Evolutionary conservation across 2,329 filamentous ascomycete genomes (phyloP), one percentile per base, ranked within the genome.

Genomic region (Trichophyton rubrum): DNA sequence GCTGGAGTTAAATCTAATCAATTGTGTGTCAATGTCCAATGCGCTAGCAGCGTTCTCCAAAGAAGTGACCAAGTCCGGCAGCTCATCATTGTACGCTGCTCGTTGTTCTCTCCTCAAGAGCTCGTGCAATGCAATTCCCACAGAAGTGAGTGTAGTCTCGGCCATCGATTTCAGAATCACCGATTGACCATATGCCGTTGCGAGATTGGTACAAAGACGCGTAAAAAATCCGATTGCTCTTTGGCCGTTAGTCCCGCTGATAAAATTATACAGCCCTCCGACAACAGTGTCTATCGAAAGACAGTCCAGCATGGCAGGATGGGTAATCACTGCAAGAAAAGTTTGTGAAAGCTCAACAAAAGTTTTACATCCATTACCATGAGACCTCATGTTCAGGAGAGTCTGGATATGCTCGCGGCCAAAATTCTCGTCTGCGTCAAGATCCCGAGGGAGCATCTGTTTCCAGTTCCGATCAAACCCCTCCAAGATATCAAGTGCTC

Each of bases 191-290:
- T 20, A 27, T 5, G 49, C 15, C 11, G 17, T 35, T n/a, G 17
- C 17, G 3, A 38, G 33, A 4, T 27, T 43, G 20, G 62, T 60
- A 27, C 45, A 64, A 51, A 67, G 66, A 47, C 65, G 73, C 3
- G 58, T 60, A 57, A 78, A 75, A 24, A 79, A 64, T 1, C 60
- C 60, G 11, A 72, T 66, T 15, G 69, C 73, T 62, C 73, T 71
- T 7, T 63, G 66, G 33, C 77, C 77, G 45, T 68, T 67, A n/a
- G 68, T 58, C 2, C 77, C 76, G 60, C 72, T 79, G 9, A 80
- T 65, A 63, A 73, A 72, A 35, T 72, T 78, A 67, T 74, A 78
- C 24, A 80, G 73, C 2, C 71, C 77, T 17, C 70, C 73, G 11
- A 78, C 67, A 1, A 72, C 67, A 13, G 70, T 67, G 61, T 79